Evolutionary conservation across 495 filamentous ascomycete species (phyloP).

Genomic region (Penicillium argentinense): DNA sequence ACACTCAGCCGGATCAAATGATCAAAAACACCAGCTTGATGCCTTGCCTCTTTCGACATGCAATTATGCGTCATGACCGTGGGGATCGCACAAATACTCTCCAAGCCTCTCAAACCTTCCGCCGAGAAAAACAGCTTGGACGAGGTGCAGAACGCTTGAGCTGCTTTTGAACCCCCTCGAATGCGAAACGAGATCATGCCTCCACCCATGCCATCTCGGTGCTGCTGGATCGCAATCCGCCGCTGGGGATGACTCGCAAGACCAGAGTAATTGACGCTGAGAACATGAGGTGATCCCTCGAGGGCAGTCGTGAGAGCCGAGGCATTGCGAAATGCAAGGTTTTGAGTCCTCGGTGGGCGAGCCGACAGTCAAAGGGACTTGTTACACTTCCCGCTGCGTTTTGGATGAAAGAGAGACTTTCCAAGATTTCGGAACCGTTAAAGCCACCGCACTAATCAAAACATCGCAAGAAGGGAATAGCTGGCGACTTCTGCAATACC

Average conservation of each 20-base stretch:
- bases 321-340: conserved; percentile 53
- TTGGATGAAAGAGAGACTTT: conserved; percentile 62
- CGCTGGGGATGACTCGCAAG: neutral
- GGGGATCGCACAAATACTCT: neutral
- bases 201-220: neutral
- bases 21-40: neutral
- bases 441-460: neutral
- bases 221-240: neutral
- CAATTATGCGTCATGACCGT: neutral
- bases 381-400: conserved; percentile 89
- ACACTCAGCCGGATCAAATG: neutral
- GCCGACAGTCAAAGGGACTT: conserved; percentile 84
- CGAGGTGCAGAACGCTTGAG: neutral
- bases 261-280: neutral
- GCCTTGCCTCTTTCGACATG: neutral
- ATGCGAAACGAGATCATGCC: neutral
- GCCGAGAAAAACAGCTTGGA: neutral
- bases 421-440: neutral
- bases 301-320: neutral
- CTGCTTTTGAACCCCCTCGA: neutral
- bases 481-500: too few relatives aligned
- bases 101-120: neutral
- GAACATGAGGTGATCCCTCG: neutral
- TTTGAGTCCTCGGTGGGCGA: conserved; percentile 85
- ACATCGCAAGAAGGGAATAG: neutral